Evolutionary conservation across 1,139 yeast genomes (phyloP), one percentile per base, ranked within the genome.

Genomic region (Wickerhamiella infanticola): DNA sequence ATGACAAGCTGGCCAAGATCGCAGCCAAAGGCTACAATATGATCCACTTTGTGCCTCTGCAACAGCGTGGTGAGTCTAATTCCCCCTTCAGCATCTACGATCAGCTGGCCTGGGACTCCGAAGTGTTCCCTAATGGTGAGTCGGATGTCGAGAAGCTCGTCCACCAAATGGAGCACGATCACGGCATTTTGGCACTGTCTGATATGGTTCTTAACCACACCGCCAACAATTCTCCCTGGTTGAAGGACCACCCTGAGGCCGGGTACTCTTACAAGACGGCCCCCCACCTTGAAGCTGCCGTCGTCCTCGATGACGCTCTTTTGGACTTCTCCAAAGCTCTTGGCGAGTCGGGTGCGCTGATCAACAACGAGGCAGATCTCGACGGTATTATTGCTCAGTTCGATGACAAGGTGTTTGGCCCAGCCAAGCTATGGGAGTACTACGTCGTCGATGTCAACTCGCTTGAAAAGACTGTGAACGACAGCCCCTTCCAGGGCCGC

Each of bases 131-230:
- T 31, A 58, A 63, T 47, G 67, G 71, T 2, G 66, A 62, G 37
- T 51, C 56, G 0, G 80, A 78, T 46, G 73, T 79, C 13, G 53
- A 58, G n/a, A 46, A 55, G 3, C 62, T 79, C 58, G 72, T 75
- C 4, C 51, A 65, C 24, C 66, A 66, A 42, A 64, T 81, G 58
- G 77, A 79, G 55, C 57, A 65, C 26, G 67, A 79, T 33, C 70
- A 81, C 55, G 73, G 74, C 3, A 70, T 88, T 50, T 67, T 90
- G 45, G 73, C 95, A 1, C 68, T 90, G 64, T 85, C 95, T 1
- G 98, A 90, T 63, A 81, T 90, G 41, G 97, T 90, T 2, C 79
- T 86, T 71, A 90, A 90, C 61, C 98, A 90, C 60, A 90, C 97
- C 0, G 95, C 97, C 2, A 73, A 83, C 59, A 84, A 90, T 62